Evolutionary conservation across 1,284 basidiomycete genomes (phyloP), one percentile per base, ranked within the genome.

Genomic region (Irpex rosettiformis): DNA sequence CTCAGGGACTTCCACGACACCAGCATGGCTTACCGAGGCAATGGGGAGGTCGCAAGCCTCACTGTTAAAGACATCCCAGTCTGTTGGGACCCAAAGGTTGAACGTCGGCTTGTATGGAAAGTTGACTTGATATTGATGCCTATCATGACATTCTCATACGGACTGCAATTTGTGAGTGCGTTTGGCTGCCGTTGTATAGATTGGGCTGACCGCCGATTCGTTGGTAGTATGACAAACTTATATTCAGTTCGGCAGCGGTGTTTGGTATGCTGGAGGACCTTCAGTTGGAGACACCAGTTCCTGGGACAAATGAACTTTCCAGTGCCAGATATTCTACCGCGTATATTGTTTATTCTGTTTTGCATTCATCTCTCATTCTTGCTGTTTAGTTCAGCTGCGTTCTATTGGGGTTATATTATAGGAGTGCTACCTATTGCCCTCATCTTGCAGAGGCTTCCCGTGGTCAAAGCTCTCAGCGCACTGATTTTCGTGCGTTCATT

Each of bases 211-310:
- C 21, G 7, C 16, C 48, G 13, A 3, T 47, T 3, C 24, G 27
- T n/a, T n/a, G n/a, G n/a, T 18, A 60, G 59, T 60, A 60, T 52
- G 59, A 60, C 33, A 60, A 60, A 43, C 56, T 60, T 13, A 54
- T 60, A 29, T 60, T 60, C 55, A 60, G 59, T 30, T 60, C 59
- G 4, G 59, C 59, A 5, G 59, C 59, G 5, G 59, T 57, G 27
- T 60, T 57, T 51, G 59, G 55, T 6, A 57, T 60, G 59, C 45
- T 60, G 1, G 28, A 27, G 10, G 59, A 60, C 49, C 55, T 60
- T 13, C 28, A 52, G 13, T 55, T 60, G 8, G 52, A 48, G 37
- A 60, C 55, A 18, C 51, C 51, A 18, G 49, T 60, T 30, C 59
- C 55, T 25, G 55, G 55, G 0, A 57, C 59, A 43, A 29, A 45